Conservation (phyloP, 352 stramenopile species). For the Phytophthora rubi region DNA sequence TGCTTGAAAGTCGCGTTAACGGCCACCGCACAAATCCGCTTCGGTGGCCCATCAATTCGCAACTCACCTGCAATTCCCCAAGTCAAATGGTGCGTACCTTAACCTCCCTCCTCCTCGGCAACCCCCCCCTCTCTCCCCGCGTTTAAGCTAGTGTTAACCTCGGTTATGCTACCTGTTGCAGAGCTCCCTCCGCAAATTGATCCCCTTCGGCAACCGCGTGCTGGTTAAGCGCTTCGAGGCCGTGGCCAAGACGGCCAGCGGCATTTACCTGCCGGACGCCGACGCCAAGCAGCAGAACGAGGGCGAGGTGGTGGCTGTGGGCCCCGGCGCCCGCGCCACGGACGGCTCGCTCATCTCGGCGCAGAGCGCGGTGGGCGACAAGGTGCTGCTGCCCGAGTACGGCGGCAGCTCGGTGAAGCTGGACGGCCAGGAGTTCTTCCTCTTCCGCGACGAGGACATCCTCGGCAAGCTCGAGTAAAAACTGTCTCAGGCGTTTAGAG, state of each 20-base stretch:
- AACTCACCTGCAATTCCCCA: slow-evolving; percentile 35
- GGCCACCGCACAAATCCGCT: neutral
- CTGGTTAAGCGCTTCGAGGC: slow-evolving; percentile 93
- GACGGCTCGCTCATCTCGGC: slow-evolving; percentile 91
- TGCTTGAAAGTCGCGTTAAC: slow-evolving; percentile 26
- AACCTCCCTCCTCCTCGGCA: neutral
- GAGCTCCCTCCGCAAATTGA: slow-evolving; percentile 87
- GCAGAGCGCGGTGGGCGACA: slow-evolving; percentile 92
- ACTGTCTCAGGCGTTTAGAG: neutral
- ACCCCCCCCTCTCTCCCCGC: neutral
- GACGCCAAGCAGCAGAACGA: slow-evolving; percentile 95
- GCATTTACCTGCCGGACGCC: slow-evolving; percentile 95
- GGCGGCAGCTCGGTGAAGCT: slow-evolving; percentile 94
- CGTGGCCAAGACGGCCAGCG: slow-evolving; percentile 92
- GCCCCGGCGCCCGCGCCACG: slow-evolving; percentile 88
- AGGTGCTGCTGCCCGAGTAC: slow-evolving; percentile 97
- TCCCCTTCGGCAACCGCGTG: slow-evolving; percentile 95
- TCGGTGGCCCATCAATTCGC: slow-evolving; percentile 30
- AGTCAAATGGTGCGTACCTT: slow-evolving; percentile 30
- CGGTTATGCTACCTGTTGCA: slow-evolving; percentile 7
- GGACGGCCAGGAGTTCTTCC: slow-evolving; percentile 91
- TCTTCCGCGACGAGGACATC: slow-evolving; percentile 97
- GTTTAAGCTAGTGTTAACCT: neutral
- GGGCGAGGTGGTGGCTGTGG: slow-evolving; percentile 94
- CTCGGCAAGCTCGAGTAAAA: slow-evolving; percentile 95